Evolutionary conservation across 2,329 filamentous ascomycete genomes (phyloP), one percentile per base, ranked within the genome.

Genomic region (Lecanicillium sp.): DNA sequence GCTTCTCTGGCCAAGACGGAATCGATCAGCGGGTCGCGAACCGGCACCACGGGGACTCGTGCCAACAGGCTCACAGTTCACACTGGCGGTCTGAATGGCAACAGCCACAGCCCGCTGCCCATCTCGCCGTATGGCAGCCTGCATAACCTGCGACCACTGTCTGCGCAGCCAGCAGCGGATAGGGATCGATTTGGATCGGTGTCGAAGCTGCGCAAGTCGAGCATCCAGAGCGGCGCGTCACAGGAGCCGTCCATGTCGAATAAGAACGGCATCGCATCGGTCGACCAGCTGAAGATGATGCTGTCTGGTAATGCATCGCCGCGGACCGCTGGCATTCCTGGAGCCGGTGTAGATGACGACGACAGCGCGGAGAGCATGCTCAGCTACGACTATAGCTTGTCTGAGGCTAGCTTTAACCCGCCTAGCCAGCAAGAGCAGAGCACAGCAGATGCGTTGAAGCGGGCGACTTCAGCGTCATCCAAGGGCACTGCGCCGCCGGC

Each of bases 1-100:
- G 78, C 83, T 43, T 77, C 84, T 40, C 75, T 70, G 35, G 80
- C 80, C 50, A 85, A 81, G 50, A 77, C 84, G 1, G 75, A 76
- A 11, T 94, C 87, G 4, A 64, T 94, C 39, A 84, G 70, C 38
- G 87, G 86, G 16, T 94, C 87, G 3, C 78, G 76, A 45, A 71
- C 75, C 2, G 81, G 75, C 30, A 84, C 76, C 9, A 70, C 67
- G 38, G 68, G 56, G 14, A 72, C 70, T 11, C 28, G 11, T 49
- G 64, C 54, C 49, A 67, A 62, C 45, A 73, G 75, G 43, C 68
- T 84, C 29, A 71, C 72, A n/a, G 68, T 80, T 28, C 78, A 73
- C 47, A 59, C 57, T 2, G 46, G 43, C 12, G 50, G 46, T 15
- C 64, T 73, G 40, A 68, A 58, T 32, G 49, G 52, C 30, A 61